Conservation (phyloP, 2,329 filamentous ascomycete species). For the Colletotrichum sojae region DNA sequence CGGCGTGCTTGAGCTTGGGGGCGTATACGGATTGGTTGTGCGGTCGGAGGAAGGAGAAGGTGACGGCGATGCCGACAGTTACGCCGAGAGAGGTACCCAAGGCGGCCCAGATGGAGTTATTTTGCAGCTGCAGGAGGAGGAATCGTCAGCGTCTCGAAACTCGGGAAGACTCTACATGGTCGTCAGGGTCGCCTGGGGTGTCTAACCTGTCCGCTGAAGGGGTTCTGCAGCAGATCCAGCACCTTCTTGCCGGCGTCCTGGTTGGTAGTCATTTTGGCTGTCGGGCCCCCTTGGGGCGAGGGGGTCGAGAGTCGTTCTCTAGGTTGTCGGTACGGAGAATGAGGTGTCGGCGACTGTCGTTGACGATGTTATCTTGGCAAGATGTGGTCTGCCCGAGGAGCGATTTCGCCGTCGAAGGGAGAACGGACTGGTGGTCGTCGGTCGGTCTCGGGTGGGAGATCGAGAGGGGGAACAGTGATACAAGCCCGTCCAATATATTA, state of each 20-base stretch:
- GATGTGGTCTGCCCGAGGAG: background rate
- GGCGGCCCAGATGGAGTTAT: constrained; percentile 81
- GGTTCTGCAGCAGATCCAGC: constrained; percentile 64
- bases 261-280: constrained; percentile 34
- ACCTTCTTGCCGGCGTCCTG: constrained; percentile 58
- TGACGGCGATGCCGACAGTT: constrained; percentile 79
- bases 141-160: background rate
- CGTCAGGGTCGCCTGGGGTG: background rate
- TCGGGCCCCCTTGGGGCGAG: constrained; percentile 35
- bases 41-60: constrained; percentile 91
- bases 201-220: constrained; percentile 64
- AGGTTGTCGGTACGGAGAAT: background rate
- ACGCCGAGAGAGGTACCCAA: constrained; percentile 84
- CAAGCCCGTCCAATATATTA: constrained; percentile 1
- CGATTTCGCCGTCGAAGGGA: background rate
- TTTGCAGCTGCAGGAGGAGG: constrained; percentile 54
- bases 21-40: constrained; percentile 95
- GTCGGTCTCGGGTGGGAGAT: background rate
- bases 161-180: background rate
- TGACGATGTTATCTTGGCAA: constrained; percentile 30
- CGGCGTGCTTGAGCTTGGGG: constrained; percentile 92
- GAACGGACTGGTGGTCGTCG: background rate
- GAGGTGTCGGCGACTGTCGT: constrained; percentile 9
- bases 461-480: background rate
- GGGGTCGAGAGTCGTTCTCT: constrained; percentile 26